Conservation (phyloP, 2,329 filamentous ascomycete species). For the Sclerotinia sclerotiorum region DNA sequence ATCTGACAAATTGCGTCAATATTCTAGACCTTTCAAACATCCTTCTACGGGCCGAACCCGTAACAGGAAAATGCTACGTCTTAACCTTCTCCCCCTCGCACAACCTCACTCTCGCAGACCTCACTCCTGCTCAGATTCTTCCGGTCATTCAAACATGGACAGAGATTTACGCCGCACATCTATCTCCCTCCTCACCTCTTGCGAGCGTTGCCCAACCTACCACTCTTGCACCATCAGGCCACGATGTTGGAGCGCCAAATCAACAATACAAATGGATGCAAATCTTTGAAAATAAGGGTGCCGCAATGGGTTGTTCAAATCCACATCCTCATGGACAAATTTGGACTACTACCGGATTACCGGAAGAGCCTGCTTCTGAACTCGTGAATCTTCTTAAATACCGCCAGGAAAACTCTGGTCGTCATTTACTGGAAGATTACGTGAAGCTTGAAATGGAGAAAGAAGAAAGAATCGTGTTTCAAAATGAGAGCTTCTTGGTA, state of each 20-base stretch:
- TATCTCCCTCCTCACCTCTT: conserved; percentile 69
- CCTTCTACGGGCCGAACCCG: conserved; percentile 78
- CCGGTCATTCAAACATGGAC: conserved; percentile 90
- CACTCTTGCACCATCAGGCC: conserved; percentile 44
- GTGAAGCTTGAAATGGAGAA: conserved; percentile 78
- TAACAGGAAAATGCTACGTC: conserved; percentile 95
- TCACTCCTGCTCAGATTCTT: conserved; percentile 72
- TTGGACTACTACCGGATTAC: conserved; percentile 89
- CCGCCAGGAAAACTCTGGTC: conserved; percentile 66
- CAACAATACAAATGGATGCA: conserved; percentile 95
- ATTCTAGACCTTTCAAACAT: conserved; percentile 65
- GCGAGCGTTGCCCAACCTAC: conserved; percentile 46
- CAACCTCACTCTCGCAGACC: conserved; percentile 89
- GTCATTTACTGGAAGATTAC: conserved; percentile 78
- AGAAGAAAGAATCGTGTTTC: conserved; percentile 80
- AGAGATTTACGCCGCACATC: conserved; percentile 78
- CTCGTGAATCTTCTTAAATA: conserved; percentile 78
- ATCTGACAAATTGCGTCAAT: not conserved
- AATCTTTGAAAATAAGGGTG: conserved; percentile 98
- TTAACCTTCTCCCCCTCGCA: conserved; percentile 91
- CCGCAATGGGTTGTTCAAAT: conserved; percentile 98
- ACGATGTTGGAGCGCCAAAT: conserved; percentile 54
- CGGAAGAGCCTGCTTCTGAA: conserved; percentile 84
- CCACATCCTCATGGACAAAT: conserved; percentile 96
- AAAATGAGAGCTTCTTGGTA: conserved; percentile 81